Evolutionary conservation across 345 rosid genomes (phyloP).

Genomic region (Gossypium rotundifolium): DNA sequence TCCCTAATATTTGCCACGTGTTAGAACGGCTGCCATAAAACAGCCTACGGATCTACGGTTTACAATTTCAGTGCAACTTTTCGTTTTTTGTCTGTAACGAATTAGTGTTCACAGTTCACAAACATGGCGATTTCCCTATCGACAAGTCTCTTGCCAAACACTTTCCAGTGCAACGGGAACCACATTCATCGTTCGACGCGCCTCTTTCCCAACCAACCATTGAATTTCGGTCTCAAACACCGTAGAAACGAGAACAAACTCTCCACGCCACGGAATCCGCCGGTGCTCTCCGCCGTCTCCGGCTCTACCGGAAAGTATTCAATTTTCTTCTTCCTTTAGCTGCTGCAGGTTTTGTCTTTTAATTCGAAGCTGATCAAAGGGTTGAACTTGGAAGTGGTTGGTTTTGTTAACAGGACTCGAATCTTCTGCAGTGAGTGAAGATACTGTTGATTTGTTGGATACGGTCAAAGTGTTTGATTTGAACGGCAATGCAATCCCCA

Average conservation of each 20-base stretch:
- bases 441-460: constrained; percentile 36
- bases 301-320: constrained; percentile 51
- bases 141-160: background rate
- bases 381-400: background rate
- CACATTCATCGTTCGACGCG: background rate
- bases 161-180: constrained; percentile 1
- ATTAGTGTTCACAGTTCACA: background rate
- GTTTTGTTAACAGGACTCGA: constrained; percentile 29
- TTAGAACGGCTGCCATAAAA: constrained; percentile 25
- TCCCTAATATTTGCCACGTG: constrained; percentile 28
- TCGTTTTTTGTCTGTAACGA: background rate
- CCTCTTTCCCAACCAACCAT: background rate
- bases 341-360: background rate
- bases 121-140: constrained; percentile 8
- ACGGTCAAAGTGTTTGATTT: constrained; percentile 57
- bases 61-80: background rate
- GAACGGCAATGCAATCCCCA: constrained; percentile 52
- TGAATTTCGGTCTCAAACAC: background rate
- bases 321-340: background rate
- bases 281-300: constrained; percentile 45
- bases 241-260: background rate
- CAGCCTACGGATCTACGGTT: constrained; percentile 26
- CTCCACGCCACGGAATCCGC: constrained; percentile 18
- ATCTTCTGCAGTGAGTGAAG: constrained; percentile 28
- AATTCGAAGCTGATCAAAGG: background rate